Percentiles rank a stretch among this genome's conserved stretches.
Evolutionary conservation across 2,329 filamentous ascomycete species (phyloP).

Genomic region (Aspergillus luchuensis): DNA sequence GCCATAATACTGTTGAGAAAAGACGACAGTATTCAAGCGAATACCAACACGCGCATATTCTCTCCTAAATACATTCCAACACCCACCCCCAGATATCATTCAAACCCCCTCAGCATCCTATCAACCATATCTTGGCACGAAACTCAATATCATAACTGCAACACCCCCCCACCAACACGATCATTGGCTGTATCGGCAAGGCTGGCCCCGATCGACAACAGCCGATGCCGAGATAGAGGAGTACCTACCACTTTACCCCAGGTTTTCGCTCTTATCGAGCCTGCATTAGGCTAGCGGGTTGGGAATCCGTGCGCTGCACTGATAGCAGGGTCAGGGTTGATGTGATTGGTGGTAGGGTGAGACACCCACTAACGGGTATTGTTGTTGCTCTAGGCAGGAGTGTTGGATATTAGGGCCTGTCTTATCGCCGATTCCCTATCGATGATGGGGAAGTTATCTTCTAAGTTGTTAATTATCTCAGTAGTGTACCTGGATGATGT

Average conservation of each 20-base stretch:
- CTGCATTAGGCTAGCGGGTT: not conserved
- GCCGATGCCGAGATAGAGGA: not conserved
- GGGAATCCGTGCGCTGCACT: not conserved
- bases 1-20: not conserved
- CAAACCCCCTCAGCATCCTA: not conserved
- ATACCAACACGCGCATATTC: not conserved
- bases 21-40: not conserved
- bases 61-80: not conserved
- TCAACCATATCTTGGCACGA: not conserved
- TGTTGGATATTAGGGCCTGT: not conserved
- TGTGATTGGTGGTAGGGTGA: not conserved
- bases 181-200: conserved; percentile 29
- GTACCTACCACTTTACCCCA: not conserved
- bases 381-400: not conserved
- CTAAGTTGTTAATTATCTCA: too few relatives aligned
- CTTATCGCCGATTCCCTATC: too few relatives aligned
- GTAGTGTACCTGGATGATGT: too few relatives aligned
- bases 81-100: not conserved
- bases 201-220: not conserved
- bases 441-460: too few relatives aligned
- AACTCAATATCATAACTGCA: not conserved
- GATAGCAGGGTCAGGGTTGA: not conserved
- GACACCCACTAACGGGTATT: too few relatives aligned
- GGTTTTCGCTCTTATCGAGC: not conserved
- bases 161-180: not conserved